Evolutionary conservation across 225 moss, liverwort and hornwort genomes (phyloP).

Genomic region (Straminergon stramineum): DNA sequence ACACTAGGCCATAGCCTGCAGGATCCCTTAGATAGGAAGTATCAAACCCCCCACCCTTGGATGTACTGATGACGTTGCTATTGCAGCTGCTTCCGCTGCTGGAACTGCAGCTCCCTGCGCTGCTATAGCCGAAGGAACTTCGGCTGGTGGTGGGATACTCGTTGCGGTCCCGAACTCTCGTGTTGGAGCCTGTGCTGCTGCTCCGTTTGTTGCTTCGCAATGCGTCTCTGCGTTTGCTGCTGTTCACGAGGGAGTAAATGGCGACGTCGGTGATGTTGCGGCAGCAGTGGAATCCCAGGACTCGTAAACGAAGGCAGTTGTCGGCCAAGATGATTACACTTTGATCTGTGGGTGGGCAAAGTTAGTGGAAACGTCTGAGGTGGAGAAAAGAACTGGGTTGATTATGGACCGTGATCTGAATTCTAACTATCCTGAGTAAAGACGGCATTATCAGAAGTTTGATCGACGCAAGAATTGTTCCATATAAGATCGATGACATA

Average conservation of each 20-base stretch:
- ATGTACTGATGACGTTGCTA: constrained; percentile 46
- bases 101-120: constrained; percentile 44
- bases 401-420: not conserved
- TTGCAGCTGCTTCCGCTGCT: constrained; percentile 54
- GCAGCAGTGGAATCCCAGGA: constrained; percentile 77
- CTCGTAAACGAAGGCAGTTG: constrained; percentile 68
- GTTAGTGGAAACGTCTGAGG: not conserved
- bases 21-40: constrained; percentile 54
- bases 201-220: constrained; percentile 39
- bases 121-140: constrained; percentile 41
- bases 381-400: not conserved
- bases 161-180: constrained; percentile 21
- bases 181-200: constrained; percentile 38
- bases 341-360: constrained; percentile 36
- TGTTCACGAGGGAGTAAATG: constrained; percentile 80
- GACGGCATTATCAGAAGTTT: not conserved
- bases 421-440: not conserved
- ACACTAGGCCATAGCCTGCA: constrained; percentile 69
- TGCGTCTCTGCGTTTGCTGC: constrained; percentile 42
- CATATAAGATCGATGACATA: not conserved
- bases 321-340: constrained; percentile 82
- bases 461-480: not conserved
- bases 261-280: constrained; percentile 84
- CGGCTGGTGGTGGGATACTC: constrained; percentile 16
- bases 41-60: constrained; percentile 52